These are phyloP conservation scores for Leccinum uliginosum DNA, from an alignment of 768 basidiomycete genomes.

Conservation along the genomic window DNA sequence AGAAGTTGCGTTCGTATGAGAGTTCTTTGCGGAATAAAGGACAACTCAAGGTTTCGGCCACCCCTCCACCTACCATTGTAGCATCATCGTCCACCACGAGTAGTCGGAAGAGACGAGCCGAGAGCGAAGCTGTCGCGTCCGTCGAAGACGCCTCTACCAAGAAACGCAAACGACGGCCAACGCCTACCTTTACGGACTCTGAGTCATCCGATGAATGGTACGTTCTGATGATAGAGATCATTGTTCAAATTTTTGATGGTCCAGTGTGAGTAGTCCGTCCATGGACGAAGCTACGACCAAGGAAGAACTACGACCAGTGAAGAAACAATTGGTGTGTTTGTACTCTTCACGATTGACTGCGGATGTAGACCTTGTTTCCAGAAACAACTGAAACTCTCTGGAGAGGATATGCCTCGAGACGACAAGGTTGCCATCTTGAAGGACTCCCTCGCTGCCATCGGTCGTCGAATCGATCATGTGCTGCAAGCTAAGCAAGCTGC, in stretches of 20 bases:
- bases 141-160: conserved; percentile 64
- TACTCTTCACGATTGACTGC: not conserved
- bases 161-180: conserved; percentile 90
- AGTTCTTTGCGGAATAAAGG: conserved; percentile 69
- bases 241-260: conserved; percentile 8
- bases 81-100: conserved; percentile 60
- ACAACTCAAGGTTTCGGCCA: conserved; percentile 65
- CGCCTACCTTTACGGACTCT: conserved; percentile 94
- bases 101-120: conserved; percentile 70
- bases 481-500: conserved; percentile 68
- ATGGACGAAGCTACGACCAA: conserved; percentile 95
- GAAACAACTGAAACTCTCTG: conserved; percentile 95
- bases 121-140: conserved; percentile 80
- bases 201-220: conserved; percentile 91
- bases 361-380: conserved; percentile 28
- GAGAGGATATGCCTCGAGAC: conserved; percentile 89
- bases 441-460: conserved; percentile 91
- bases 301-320: conserved; percentile 93
- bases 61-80: conserved; percentile 69
- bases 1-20: conserved; percentile 87
- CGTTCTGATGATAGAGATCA: conserved; percentile 26
- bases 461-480: conserved; percentile 84
- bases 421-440: conserved; percentile 96
- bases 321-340: conserved; percentile 80
- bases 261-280: conserved; percentile 57